Base-by-base conservation (phyloP, 176 grass and related monocot genomes). In the Phragmites australis region DNA sequence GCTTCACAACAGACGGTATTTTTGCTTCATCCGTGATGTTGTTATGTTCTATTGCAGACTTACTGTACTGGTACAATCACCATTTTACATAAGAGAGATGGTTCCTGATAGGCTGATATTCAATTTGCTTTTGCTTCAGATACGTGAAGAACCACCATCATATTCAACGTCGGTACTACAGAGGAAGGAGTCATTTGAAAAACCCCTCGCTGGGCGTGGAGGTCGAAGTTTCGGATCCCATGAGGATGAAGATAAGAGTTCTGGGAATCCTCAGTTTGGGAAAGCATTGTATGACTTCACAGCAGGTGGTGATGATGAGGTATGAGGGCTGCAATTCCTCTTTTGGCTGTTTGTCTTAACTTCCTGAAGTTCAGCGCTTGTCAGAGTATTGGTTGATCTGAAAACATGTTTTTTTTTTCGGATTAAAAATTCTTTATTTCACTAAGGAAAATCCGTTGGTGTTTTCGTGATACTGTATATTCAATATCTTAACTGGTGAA, bases 251-350 rank as follows among this genome's bases (percentile, higher is more conserved):
- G 88, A 85, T 39, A 82, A 83, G 63, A 91, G 75, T 87, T 91
- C 97, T 55, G 82, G 82, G 22, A 93, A 96, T 26, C 93, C 93
- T n/a, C 97, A 99, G 56, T 99, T 80, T 65, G 97, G 97, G 25
- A 93, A 90, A 86, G 97, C 97, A 46, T 52, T 99, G 65, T 99
- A 99, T 78, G 97, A 99, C 72, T 99, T 96, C 82, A 96, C 97
- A 52, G 97, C 97, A 62, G 97, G 96, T 7, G 97, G 93, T 2
- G 93, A 99, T 73, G 97, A 96, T 86, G 97, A 99, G 97, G 97
- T 99, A 96, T 6, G 23, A 0, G 60, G 56, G 72, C 64, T 65
- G 58, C 13, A 65, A 70, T 80, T 76, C 34, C 4, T 81, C 13
- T 58, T 82, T 46, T 29, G 8, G 27, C 44, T 77, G 55, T 55